Conservation (phyloP, 2,329 filamentous ascomycete genomes). For the Curvularia sp. region DNA sequence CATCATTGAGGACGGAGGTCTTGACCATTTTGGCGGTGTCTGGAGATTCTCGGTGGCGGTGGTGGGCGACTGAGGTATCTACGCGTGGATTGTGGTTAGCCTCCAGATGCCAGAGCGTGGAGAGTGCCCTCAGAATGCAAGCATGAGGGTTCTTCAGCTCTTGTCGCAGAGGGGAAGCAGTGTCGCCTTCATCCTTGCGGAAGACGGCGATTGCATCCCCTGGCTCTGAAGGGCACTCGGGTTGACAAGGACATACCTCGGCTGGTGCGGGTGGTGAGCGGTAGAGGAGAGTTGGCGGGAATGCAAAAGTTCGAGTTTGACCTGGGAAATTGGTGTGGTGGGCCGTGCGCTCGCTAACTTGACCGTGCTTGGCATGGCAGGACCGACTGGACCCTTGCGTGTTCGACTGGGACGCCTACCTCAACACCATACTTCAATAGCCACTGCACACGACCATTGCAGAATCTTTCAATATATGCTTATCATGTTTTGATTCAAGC, state of each 20-base stretch:
- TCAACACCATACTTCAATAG: constrained; percentile 11
- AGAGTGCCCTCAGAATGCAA: constrained; percentile 67
- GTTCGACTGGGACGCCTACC: constrained; percentile 1
- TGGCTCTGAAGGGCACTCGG: constrained; percentile 61
- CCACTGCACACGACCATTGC: neutral
- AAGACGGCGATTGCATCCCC: constrained; percentile 54
- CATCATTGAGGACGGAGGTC: constrained; percentile 99
- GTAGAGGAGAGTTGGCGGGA: constrained; percentile 25
- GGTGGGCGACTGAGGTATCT: constrained; percentile 68
- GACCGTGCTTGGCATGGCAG: constrained; percentile 22
- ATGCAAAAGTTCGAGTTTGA: constrained; percentile 38
- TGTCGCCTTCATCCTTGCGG: constrained; percentile 51
- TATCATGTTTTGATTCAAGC: neutral
- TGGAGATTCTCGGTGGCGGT: constrained; percentile 80
- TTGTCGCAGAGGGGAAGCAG: constrained; percentile 58
- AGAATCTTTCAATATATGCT: neutral
- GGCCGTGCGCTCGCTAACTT: constrained; percentile 32
- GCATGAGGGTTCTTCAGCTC: constrained; percentile 73
- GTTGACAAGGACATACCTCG: constrained; percentile 49
- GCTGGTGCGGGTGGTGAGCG: constrained; percentile 36
- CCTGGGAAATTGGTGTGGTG: constrained; percentile 30
- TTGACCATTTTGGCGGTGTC: constrained; percentile 89
- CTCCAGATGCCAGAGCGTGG: constrained; percentile 70
- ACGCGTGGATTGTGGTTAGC: constrained; percentile 59
- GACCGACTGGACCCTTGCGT: constrained; percentile 13